Evolutionary conservation across 495 filamentous ascomycete genomes (phyloP).

Genomic region (Sporormia fimetaria): DNA sequence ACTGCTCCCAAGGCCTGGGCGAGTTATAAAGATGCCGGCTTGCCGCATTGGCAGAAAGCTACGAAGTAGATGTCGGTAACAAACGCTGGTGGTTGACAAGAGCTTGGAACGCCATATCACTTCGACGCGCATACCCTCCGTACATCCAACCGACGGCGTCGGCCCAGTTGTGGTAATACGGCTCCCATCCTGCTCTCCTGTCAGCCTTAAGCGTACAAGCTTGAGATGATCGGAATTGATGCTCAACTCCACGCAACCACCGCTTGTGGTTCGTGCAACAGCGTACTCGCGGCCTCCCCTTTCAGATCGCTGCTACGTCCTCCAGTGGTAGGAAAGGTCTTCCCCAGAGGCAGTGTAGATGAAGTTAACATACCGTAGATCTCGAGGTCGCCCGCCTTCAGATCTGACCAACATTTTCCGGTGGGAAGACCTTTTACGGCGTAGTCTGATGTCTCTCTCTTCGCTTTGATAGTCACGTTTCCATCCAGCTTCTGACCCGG

Average conservation of each 20-base stretch:
- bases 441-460: constrained; percentile 8
- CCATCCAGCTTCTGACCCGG: constrained; percentile 18
- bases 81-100: constrained; percentile 2
- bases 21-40: not conserved
- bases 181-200: constrained; percentile 14
- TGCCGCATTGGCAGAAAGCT: constrained; percentile 4
- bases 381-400: too few species aligned
- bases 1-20: constrained; percentile 2
- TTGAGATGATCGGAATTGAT: not conserved
- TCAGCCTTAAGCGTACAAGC: too few species aligned
- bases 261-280: too few species aligned
- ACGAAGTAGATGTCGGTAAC: not conserved
- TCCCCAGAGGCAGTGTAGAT: too few species aligned
- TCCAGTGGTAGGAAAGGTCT: too few species aligned
- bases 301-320: too few species aligned
- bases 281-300: too few species aligned
- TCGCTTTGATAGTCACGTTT: constrained; percentile 11
- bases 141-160: constrained; percentile 23
- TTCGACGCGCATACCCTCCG: constrained; percentile 18
- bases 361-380: too few species aligned
- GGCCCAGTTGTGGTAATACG: constrained; percentile 19
- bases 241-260: not conserved
- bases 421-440: constrained; percentile 10
- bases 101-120: constrained; percentile 9
- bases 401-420: constrained; percentile 17